These are phyloP conservation scores for Chlorella variabilis DNA, from an alignment of 163 green algal species.

Conservation along the genomic window DNA sequence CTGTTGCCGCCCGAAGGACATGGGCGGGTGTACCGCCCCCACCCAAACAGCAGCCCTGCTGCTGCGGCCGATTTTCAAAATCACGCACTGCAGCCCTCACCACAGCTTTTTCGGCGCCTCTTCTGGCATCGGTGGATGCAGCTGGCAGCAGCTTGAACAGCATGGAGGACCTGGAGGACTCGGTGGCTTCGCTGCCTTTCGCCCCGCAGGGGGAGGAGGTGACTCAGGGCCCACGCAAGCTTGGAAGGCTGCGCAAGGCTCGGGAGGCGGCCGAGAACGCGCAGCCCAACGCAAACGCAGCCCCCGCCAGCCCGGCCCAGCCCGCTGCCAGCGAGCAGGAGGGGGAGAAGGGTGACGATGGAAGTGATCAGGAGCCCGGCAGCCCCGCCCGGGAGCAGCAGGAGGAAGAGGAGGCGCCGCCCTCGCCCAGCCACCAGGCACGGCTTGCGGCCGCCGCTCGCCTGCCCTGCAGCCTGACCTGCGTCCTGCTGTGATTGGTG, in stretches of 20 bases:
- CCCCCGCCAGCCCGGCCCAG: neutral
- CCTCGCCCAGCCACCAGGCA: neutral
- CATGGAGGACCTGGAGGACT: conserved; percentile 25
- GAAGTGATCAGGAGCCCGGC: conserved; percentile 1
- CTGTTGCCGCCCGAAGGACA: too few species aligned
- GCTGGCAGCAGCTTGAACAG: neutral
- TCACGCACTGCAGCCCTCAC: too few species aligned
- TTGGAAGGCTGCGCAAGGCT: conserved; percentile 26
- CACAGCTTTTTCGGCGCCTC: neutral
- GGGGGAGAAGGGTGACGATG: neutral
- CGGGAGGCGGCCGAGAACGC: neutral
- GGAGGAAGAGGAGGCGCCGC: neutral
- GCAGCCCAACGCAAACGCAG: conserved; percentile 1
- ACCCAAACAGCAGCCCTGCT: too few species aligned
- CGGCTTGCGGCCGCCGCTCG: neutral
- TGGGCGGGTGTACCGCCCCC: too few species aligned
- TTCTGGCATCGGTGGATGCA: neutral
- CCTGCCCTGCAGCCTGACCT: neutral
- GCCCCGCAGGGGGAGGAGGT: conserved; percentile 2
- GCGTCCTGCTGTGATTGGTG: too few species aligned
- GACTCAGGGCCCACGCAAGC: neutral
- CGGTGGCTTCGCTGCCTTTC: neutral
- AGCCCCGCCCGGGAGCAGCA: neutral
- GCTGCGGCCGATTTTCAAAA: too few species aligned
- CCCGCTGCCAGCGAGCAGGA: neutral